Conservation (phyloP, 2,329 filamentous ascomycete genomes). For the Fusarium hainanense region DNA sequence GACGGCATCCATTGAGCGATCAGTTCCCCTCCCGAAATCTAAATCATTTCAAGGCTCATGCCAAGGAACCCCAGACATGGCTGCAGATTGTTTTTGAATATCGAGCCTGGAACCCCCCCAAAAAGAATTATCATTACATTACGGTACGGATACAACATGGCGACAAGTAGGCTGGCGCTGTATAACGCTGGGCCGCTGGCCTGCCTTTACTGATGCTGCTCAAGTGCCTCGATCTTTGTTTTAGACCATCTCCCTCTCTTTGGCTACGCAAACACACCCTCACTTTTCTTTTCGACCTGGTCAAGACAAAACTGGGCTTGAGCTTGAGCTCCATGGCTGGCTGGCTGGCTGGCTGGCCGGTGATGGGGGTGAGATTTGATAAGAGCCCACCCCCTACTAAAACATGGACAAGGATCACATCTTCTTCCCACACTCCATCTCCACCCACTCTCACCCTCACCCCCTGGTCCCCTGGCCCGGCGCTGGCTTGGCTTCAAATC, state of each 20-base stretch:
- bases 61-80: constrained; percentile 32
- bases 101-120: constrained; percentile 33
- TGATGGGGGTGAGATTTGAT: constrained; percentile 11
- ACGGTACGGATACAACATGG: background rate
- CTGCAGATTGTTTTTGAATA: constrained; percentile 28
- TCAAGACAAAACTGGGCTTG: constrained; percentile 20
- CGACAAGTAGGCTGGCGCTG: constrained; percentile 30
- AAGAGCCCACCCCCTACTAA: constrained; percentile 2
- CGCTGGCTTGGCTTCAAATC: constrained; percentile 24
- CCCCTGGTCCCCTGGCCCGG: constrained; percentile 20
- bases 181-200: constrained; percentile 34
- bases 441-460: background rate
- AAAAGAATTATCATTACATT: background rate
- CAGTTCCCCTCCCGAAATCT: constrained; percentile 28
- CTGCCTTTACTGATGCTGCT: constrained; percentile 5
- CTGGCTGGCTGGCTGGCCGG: constrained; percentile 26
- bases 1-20: constrained; percentile 8
- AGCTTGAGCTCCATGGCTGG: constrained; percentile 21
- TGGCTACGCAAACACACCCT: constrained; percentile 8
- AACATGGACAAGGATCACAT: background rate
- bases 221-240: background rate
- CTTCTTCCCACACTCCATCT: background rate
- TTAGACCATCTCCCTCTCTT: constrained; percentile 6
- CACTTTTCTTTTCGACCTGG: constrained; percentile 21
- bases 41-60: constrained; percentile 6